phyloP scores from a whole-genome alignment of 1,284 basidiomycete genomes.

The Spongiforma sp. region DNA sequence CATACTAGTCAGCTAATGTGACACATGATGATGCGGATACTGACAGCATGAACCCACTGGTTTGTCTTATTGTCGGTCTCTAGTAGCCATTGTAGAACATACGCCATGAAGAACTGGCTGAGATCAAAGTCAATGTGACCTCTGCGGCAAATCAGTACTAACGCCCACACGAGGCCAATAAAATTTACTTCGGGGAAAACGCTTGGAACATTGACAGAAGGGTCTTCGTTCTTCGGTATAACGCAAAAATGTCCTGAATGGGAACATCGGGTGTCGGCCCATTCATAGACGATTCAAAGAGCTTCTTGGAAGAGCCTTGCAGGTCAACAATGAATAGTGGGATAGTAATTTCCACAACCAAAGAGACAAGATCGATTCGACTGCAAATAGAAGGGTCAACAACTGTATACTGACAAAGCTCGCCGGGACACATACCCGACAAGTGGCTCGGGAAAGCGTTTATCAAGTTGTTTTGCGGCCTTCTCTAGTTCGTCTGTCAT shows the following conservation, averaged over 20 bases:
- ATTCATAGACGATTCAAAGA: constrained; percentile 81
- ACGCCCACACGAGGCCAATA: neutral
- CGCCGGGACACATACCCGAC: constrained; percentile 61
- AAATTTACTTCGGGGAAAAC: constrained; percentile 75
- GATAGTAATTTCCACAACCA: constrained; percentile 76
- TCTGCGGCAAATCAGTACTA: constrained; percentile 32
- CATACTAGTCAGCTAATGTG: constrained; percentile 9
- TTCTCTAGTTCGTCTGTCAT: constrained; percentile 93
- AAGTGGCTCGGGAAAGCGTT: constrained; percentile 84
- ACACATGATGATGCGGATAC: constrained; percentile 33
- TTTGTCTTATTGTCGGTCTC: constrained; percentile 90
- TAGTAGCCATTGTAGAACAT: constrained; percentile 90
- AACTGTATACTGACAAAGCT: neutral
- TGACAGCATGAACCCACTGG: constrained; percentile 92
- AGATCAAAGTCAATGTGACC: constrained; percentile 69
- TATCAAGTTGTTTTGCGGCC: constrained; percentile 80
- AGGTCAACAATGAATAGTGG: constrained; percentile 82
- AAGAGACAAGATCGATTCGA: constrained; percentile 79
- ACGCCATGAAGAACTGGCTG: constrained; percentile 83
- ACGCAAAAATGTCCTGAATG: constrained; percentile 87
- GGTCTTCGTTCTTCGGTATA: constrained; percentile 80
- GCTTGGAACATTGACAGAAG: constrained; percentile 81
- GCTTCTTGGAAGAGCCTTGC: constrained; percentile 68
- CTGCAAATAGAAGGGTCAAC: constrained; percentile 44
- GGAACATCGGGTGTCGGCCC: constrained; percentile 79